phyloP scores from a whole-genome alignment of 164 flowering plant species.

The Nelumbo lutea region DNA sequence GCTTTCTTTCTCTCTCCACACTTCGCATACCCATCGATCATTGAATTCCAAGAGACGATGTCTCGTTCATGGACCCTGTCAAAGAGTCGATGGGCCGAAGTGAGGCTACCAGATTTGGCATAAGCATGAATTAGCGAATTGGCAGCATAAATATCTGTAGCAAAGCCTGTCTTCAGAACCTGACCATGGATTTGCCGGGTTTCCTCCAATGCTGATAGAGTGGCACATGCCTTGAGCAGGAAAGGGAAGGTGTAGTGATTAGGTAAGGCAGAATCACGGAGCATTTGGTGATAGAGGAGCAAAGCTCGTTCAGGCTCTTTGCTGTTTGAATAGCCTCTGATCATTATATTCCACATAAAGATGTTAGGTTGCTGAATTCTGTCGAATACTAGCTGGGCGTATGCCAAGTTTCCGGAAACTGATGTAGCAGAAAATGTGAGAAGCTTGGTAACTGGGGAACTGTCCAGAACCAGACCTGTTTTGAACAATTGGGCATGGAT shows the following conservation, averaged over 20 bases:
- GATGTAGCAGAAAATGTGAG: slow-evolving; percentile 20
- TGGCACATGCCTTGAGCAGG: slow-evolving; percentile 43
- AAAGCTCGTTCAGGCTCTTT: slow-evolving; percentile 30
- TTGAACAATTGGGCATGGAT: slow-evolving; percentile 37
- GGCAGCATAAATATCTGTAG: slow-evolving; percentile 24
- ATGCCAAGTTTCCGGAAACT: slow-evolving; percentile 17
- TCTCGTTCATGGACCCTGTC: slow-evolving; percentile 25
- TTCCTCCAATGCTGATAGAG: slow-evolving; percentile 19
- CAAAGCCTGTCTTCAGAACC: slow-evolving; percentile 32
- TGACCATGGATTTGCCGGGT: slow-evolving; percentile 44
- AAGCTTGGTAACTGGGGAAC: slow-evolving; percentile 17
- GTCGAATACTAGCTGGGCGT: slow-evolving; percentile 33
- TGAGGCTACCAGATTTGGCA: slow-evolving; percentile 24
- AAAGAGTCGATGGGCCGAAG: slow-evolving; percentile 26
- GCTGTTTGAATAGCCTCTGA: slow-evolving; percentile 33
- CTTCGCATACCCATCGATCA: slow-evolving; percentile 37
- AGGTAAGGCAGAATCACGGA: slow-evolving; percentile 21
- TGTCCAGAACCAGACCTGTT: slow-evolving; percentile 23
- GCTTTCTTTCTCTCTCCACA: slow-evolving; percentile 28
- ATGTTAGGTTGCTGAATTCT: slow-evolving; percentile 25
- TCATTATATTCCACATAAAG: slow-evolving; percentile 48
- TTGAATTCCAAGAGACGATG: slow-evolving; percentile 44
- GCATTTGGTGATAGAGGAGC: slow-evolving; percentile 34
- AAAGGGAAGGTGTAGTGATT: slow-evolving; percentile 48
- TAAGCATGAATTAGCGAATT: slow-evolving; percentile 39